Base-by-base conservation (phyloP, 2,329 filamentous ascomycete species). In the Penicillium expansum region DNA sequence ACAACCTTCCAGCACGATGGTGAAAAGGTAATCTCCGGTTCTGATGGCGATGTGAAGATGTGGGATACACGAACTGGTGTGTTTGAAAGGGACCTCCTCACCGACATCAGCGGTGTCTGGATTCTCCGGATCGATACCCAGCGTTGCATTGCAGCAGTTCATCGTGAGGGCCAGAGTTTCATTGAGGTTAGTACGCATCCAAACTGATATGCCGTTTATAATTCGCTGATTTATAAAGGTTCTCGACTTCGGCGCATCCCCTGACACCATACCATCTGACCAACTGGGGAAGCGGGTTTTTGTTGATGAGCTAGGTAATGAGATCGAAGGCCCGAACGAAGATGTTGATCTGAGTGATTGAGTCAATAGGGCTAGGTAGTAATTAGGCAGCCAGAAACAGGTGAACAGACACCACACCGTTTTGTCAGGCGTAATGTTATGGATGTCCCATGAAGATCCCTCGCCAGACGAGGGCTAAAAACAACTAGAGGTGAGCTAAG, bases 1-100 rank as follows among this genome's bases (percentile, higher is more conserved):
- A 99, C 94, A 5, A 99, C 94, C 74, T 99, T 99, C 75, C 94
- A 97, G 75, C 94, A 99, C 67, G 94, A 99, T 71, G 91, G 89
- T 0, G 89, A 92, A 64, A 99, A 99, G 71, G 92, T 99, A 33
- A 95, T 99, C 54, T 96, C 91, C 39, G 94, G 94, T 55, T 96
- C 91, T 57, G 94, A 99, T 73, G 87, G 92, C 69, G 96, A 91
- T 4, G 81, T 99, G 62, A 99, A 99, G 80, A 94, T 99, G 90
- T 99, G 94, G 94, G 91, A 99, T 69, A 89, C 97, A 49, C 86
- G 87, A 67, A 96, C 88, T 1, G 94, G 94, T 47, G 89, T 96
- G 67, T 97, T 92, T 71, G 86, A 96, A 52, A 89, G 93, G 63
- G 93, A 99, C 74, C 83, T 99, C 38, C 80, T 99, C 67, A 96